Evolutionary conservation across 371 early-diverging fungal species (phyloP).

Genomic region (Rhizomucor miehei): DNA sequence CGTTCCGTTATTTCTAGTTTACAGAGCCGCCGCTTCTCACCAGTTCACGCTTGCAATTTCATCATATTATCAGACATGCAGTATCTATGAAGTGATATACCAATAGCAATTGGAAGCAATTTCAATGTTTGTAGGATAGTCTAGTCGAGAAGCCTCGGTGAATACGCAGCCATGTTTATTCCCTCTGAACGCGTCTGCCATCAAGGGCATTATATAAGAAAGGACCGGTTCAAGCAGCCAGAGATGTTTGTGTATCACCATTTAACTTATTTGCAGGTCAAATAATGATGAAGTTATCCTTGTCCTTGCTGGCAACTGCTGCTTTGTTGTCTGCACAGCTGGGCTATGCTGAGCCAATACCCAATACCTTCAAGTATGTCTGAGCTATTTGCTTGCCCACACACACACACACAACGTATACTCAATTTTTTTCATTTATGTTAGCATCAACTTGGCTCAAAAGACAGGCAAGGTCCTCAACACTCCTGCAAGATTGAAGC

Average conservation of each 20-base stretch:
- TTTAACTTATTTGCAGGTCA: neutral
- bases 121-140: no score
- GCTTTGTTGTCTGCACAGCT: neutral
- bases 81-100: no score
- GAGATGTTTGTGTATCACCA: neutral
- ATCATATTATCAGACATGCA: no score
- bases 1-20: no score
- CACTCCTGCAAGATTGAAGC: conserved; percentile 26
- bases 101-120: no score
- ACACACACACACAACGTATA: neutral
- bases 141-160: no score
- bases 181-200: neutral
- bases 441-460: conserved; percentile 22
- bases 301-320: neutral
- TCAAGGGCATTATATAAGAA: neutral
- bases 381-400: neutral
- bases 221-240: no score
- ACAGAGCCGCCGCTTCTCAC: no score
- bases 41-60: no score
- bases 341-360: neutral
- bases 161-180: neutral
- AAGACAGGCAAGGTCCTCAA: conserved; percentile 22
- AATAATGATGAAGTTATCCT: conserved; percentile 5
- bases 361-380: neutral
- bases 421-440: neutral